Conservation (phyloP, 352 stramenopile species). For the Phytophthora europaea region DNA sequence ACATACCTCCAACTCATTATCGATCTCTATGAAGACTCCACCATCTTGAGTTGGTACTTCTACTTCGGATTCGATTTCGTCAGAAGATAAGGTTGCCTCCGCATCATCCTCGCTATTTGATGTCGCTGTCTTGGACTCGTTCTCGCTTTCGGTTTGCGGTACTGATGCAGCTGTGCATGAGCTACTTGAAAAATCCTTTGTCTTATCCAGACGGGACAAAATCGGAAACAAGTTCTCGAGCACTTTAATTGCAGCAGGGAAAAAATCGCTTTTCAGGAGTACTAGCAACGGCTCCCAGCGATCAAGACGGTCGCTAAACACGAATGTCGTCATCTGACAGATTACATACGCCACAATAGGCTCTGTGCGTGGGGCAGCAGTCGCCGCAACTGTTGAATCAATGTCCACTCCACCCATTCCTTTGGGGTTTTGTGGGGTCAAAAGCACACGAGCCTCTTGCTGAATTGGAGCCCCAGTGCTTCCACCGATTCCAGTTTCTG, state of each 20-base stretch:
- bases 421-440: slow-evolving; percentile 39
- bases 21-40: slow-evolving; percentile 30
- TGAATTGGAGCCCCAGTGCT: slow-evolving; percentile 53
- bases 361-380: slow-evolving; percentile 72
- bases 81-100: slow-evolving; percentile 9
- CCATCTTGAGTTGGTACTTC: slow-evolving; percentile 13
- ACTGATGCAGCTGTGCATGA: background rate
- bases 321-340: slow-evolving; percentile 83
- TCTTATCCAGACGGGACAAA: slow-evolving; percentile 64
- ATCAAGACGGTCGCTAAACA: slow-evolving; percentile 82
- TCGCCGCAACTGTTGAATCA: slow-evolving; percentile 37
- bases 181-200: slow-evolving; percentile 29
- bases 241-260: slow-evolving; percentile 72
- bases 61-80: slow-evolving; percentile 14
- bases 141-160: slow-evolving; percentile 22
- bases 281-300: slow-evolving; percentile 85
- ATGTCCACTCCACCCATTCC: slow-evolving; percentile 28
- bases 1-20: slow-evolving; percentile 72
- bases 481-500: slow-evolving; percentile 13
- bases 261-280: slow-evolving; percentile 73
- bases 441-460: slow-evolving; percentile 39
- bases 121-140: slow-evolving; percentile 32
- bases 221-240: slow-evolving; percentile 81
- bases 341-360: slow-evolving; percentile 89
- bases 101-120: slow-evolving; percentile 24